phyloP scores from a whole-genome alignment of 768 basidiomycete species.

The Cystofilobasidium macerans region DNA sequence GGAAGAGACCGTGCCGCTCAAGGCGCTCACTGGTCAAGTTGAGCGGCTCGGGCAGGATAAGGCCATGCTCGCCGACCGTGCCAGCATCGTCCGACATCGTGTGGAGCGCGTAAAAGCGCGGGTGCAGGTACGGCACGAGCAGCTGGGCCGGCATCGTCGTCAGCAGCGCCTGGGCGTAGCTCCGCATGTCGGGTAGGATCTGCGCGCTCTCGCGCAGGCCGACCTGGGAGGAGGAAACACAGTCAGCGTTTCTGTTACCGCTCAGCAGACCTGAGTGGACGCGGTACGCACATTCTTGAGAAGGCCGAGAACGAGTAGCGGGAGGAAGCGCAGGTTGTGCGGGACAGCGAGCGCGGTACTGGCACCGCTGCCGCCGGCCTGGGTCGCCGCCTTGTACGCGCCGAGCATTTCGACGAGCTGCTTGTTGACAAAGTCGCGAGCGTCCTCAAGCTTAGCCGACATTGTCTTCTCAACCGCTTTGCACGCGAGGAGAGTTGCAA shows the following conservation, averaged over 20 bases:
- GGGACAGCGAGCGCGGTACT: slow-evolving; percentile 85
- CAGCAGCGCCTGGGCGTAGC: slow-evolving; percentile 85
- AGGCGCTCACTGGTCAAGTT: slow-evolving; percentile 90
- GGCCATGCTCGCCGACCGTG: slow-evolving; percentile 75
- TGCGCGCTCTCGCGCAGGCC: slow-evolving; percentile 91
- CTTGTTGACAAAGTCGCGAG: slow-evolving; percentile 70
- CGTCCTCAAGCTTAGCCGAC: slow-evolving; percentile 78
- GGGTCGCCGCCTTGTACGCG: slow-evolving; percentile 93
- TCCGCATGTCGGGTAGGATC: slow-evolving; percentile 90
- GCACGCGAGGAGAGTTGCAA: slow-evolving; percentile 72
- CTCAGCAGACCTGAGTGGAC: neutral
- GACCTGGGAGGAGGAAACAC: slow-evolving; percentile 45
- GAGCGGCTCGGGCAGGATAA: slow-evolving; percentile 74
- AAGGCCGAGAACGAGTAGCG: slow-evolving; percentile 75
- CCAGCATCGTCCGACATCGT: slow-evolving; percentile 94
- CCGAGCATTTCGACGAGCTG: slow-evolving; percentile 72
- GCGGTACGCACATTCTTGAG: slow-evolving; percentile 68
- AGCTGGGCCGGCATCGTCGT: slow-evolving; percentile 83
- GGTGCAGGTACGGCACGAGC: slow-evolving; percentile 87
- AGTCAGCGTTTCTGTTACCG: neutral
- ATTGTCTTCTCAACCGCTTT: slow-evolving; percentile 84
- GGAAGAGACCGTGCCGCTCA: slow-evolving; percentile 85
- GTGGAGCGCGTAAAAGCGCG: slow-evolving; percentile 88
- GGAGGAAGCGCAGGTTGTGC: slow-evolving; percentile 90
- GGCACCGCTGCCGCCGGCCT: slow-evolving; percentile 80